A percentile compares a stretch with the other conserved stretches of the same genome.
Conservation (phyloP, 2,329 filamentous ascomycete genomes). For the Colletotrichum navitas region DNA sequence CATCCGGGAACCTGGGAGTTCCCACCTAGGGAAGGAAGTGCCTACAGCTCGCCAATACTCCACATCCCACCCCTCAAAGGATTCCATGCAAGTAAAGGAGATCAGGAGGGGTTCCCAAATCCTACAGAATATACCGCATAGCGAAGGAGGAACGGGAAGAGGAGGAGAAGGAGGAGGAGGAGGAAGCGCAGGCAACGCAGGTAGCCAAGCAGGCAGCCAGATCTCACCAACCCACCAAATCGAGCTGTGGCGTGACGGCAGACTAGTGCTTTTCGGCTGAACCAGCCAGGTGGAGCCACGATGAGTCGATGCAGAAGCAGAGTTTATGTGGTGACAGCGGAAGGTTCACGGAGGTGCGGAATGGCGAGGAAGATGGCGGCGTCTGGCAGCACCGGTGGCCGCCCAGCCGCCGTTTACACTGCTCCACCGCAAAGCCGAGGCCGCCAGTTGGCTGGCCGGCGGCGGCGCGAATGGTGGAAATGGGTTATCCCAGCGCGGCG, state of each 20-base stretch:
- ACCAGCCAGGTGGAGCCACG: neutral
- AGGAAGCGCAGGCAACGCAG: no score
- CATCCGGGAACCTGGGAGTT: neutral
- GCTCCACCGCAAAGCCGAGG: neutral
- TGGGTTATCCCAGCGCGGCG: neutral
- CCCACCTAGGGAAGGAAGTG: neutral
- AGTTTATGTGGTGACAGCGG: neutral
- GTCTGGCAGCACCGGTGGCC: neutral
- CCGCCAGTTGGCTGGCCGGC: neutral
- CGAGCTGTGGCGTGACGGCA: neutral
- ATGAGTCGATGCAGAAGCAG: neutral
- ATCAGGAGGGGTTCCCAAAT: constrained; percentile 6
- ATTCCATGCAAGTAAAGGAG: constrained; percentile 10
- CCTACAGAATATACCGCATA: neutral
- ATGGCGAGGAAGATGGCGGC: neutral
- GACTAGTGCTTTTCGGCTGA: neutral
- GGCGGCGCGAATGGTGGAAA: neutral
- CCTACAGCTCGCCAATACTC: neutral
- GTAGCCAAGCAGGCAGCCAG: constrained; percentile 5
- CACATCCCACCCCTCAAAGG: constrained; percentile 8
- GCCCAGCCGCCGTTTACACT: neutral
- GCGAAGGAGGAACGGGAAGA: neutral
- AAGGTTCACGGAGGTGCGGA: neutral
- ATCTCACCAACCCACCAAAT: neutral
- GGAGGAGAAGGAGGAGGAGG: no score